These are phyloP conservation scores for Picea abies DNA, from an alignment of 83 land plant species.

Conservation along the genomic window DNA sequence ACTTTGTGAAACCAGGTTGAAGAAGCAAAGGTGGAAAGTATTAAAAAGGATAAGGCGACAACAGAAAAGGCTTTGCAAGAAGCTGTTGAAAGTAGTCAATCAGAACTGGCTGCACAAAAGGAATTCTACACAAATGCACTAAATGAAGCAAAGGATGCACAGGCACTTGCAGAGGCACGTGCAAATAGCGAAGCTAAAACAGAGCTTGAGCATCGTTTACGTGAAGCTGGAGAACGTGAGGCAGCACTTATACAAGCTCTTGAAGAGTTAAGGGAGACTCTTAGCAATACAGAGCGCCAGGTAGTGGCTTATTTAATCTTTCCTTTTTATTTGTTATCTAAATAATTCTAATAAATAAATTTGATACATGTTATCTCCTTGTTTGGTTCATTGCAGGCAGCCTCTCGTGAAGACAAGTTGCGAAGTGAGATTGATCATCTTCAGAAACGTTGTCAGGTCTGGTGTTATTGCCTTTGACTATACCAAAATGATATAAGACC, in stretches of 20 bases:
- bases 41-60: slow-evolving; percentile 87
- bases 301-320: slow-evolving; percentile 29
- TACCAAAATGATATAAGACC: background rate
- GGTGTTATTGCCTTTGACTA: background rate
- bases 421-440: slow-evolving; percentile 90
- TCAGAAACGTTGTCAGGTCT: slow-evolving; percentile 93
- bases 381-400: slow-evolving; percentile 57
- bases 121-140: slow-evolving; percentile 87
- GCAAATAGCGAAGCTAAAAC: slow-evolving; percentile 85
- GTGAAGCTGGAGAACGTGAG: slow-evolving; percentile 90
- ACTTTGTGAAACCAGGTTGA: slow-evolving; percentile 65
- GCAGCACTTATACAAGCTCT: slow-evolving; percentile 83
- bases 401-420: slow-evolving; percentile 83
- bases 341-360: background rate
- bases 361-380: background rate
- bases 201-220: slow-evolving; percentile 79
- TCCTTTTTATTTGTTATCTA: background rate
- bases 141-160: slow-evolving; percentile 94
- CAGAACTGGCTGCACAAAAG: slow-evolving; percentile 88
- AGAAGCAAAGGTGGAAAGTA: slow-evolving; percentile 97
- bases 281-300: slow-evolving; percentile 92
- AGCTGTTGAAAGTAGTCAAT: slow-evolving; percentile 89
- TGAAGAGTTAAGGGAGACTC: slow-evolving; percentile 89
- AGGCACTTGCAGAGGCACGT: slow-evolving; percentile 90
- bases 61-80: slow-evolving; percentile 95